Conservation (phyloP, 768 basidiomycete species). For the Heimioporus sp. region DNA sequence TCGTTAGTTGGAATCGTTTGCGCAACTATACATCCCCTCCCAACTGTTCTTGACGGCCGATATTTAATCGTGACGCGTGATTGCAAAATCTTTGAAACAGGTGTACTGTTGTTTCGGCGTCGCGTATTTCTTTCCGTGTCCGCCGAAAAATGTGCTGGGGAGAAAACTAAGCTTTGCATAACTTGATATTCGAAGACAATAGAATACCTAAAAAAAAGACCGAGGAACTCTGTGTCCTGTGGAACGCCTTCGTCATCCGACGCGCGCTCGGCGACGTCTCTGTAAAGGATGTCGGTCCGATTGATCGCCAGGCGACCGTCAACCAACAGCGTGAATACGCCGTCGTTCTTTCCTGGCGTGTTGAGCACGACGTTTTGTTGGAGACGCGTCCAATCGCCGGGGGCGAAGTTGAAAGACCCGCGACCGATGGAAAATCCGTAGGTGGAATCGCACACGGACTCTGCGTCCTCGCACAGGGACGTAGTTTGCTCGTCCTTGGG, state of each 20-base stretch:
- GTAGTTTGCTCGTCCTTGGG: slow-evolving; percentile 67
- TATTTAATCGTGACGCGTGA: slow-evolving; percentile 32
- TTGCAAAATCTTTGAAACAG: slow-evolving; percentile 72
- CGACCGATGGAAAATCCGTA: slow-evolving; percentile 79
- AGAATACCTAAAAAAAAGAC: slow-evolving; percentile 76
- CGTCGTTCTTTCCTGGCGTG: slow-evolving; percentile 69
- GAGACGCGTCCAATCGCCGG: slow-evolving; percentile 70
- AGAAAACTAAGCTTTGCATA: background rate
- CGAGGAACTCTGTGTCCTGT: slow-evolving; percentile 40
- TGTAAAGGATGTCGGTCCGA: slow-evolving; percentile 60
- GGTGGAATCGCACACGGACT: slow-evolving; percentile 57
- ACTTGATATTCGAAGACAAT: background rate
- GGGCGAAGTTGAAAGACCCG: slow-evolving; percentile 60
- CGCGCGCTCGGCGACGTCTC: slow-evolving; percentile 34
- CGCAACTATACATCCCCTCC: too few relatives aligned
- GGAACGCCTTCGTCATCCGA: background rate
- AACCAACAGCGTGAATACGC: slow-evolving; percentile 62
- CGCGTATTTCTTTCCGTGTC: slow-evolving; percentile 62
- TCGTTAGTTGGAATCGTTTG: background rate
- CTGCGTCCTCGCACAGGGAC: slow-evolving; percentile 54
- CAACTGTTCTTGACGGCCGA: too few relatives aligned
- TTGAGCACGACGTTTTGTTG: slow-evolving; percentile 71
- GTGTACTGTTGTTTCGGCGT: slow-evolving; percentile 72
- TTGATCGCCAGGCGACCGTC: slow-evolving; percentile 54
- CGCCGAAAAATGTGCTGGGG: slow-evolving; percentile 73